Conservation (phyloP, 495 filamentous ascomycete genomes). For the Lichina pygmaea region DNA sequence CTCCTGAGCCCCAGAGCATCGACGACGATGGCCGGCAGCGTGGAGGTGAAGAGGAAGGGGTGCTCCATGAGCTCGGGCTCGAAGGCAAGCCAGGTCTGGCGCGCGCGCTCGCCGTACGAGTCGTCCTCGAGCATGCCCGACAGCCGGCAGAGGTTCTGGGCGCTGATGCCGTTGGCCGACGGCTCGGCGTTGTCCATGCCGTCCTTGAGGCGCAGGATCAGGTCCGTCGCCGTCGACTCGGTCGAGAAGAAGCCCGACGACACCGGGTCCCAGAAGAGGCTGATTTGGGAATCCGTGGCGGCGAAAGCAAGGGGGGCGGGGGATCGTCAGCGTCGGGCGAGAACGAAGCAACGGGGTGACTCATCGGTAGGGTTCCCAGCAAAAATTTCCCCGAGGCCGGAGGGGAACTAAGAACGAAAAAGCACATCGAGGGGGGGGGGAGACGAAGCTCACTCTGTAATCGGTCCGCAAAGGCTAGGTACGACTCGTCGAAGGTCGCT, state of each 20-base stretch:
- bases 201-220: conserved; percentile 72
- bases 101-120: conserved; percentile 32
- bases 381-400: neutral
- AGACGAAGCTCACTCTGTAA: conserved; percentile 31
- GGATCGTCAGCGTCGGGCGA: too few relatives aligned
- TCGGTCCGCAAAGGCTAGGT: conserved; percentile 59
- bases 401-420: neutral
- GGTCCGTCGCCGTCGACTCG: conserved; percentile 30
- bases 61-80: conserved; percentile 78
- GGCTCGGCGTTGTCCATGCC: conserved; percentile 82
- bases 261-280: conserved; percentile 16
- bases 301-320: neutral
- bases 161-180: conserved; percentile 62
- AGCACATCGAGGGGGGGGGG: neutral
- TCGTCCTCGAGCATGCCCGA: conserved; percentile 40
- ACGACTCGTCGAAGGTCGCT: conserved; percentile 54
- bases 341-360: neutral
- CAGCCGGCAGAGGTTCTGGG: conserved; percentile 61
- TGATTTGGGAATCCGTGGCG: conserved; percentile 12
- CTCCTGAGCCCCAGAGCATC: conserved; percentile 30
- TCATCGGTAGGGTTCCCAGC: neutral
- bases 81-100: conserved; percentile 56
- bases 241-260: conserved; percentile 76
- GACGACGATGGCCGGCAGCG: conserved; percentile 50
- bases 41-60: conserved; percentile 60